These are phyloP conservation scores for Ustulina deusta DNA, from an alignment of 2,329 filamentous ascomycete genomes.

Conservation along the genomic window DNA sequence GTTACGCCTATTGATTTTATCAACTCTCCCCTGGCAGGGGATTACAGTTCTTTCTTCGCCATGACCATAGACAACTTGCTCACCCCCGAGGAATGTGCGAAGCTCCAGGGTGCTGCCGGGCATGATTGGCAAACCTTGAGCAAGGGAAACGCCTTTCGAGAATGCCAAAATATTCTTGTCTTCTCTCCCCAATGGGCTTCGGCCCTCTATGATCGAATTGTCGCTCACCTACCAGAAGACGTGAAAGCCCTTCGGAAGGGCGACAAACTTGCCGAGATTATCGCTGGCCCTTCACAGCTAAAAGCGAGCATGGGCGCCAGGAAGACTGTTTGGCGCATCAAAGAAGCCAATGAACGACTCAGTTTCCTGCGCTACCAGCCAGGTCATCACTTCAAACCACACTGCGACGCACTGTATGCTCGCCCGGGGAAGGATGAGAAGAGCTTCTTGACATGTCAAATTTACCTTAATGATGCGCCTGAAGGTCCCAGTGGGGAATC, in stretches of 20 bases:
- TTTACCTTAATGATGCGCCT: constrained; percentile 48
- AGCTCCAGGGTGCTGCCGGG: constrained; percentile 39
- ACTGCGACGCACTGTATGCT: constrained; percentile 46
- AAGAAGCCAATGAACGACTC: constrained; percentile 67
- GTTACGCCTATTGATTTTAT: constrained; percentile 45
- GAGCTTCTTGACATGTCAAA: constrained; percentile 51
- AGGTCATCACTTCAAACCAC: constrained; percentile 68
- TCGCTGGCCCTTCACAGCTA: constrained; percentile 43
- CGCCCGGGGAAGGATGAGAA: constrained; percentile 43
- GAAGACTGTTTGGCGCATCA: constrained; percentile 48
- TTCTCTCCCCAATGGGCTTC: constrained; percentile 44
- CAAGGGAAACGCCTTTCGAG: constrained; percentile 44
- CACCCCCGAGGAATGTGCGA: constrained; percentile 42
- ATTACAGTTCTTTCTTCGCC: constrained; percentile 46
- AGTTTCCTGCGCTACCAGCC: constrained; percentile 70
- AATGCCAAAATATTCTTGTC: constrained; percentile 45
- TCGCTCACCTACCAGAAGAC: constrained; percentile 41
- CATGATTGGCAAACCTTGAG: constrained; percentile 42
- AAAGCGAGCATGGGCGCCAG: constrained; percentile 44
- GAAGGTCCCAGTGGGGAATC: constrained; percentile 30
- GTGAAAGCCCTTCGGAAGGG: constrained; percentile 42
- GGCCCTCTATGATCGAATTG: constrained; percentile 42
- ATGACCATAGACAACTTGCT: constrained; percentile 47
- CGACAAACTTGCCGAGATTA: constrained; percentile 38
- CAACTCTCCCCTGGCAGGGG: constrained; percentile 40